Percentiles rank a stretch among this genome's conserved stretches.
Evolutionary conservation across 2,329 filamentous ascomycete genomes (phyloP).

Genomic region (Penicillium glabrum): DNA sequence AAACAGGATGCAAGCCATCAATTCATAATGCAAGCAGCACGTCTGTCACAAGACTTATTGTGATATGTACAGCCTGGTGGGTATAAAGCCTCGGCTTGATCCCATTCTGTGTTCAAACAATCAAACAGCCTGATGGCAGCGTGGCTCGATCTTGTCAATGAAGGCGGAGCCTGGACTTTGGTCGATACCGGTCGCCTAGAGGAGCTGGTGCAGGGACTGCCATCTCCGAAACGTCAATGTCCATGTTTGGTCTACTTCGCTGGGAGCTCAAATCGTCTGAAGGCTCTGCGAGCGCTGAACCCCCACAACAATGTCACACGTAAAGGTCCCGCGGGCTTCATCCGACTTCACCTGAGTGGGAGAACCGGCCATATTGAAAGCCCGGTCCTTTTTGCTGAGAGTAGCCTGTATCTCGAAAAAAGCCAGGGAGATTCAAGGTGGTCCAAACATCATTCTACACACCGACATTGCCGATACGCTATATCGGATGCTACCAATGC

Average conservation of each 20-base stretch:
- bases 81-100: not conserved
- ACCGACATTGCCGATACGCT: not conserved
- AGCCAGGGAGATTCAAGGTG: not conserved
- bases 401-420: not conserved
- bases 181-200: conserved; percentile 13
- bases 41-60: too few relatives aligned
- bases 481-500: not conserved
- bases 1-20: too few relatives aligned
- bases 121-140: conserved; percentile 5
- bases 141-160: conserved; percentile 13
- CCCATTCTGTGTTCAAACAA: not conserved
- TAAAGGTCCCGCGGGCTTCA: conserved; percentile 4
- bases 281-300: conserved; percentile 14
- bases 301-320: conserved; percentile 17
- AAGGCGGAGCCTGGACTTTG: conserved; percentile 9
- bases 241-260: conserved; percentile 12
- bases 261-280: conserved; percentile 12
- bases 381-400: conserved; percentile 15
- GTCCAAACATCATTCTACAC: not conserved
- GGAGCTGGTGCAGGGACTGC: conserved; percentile 8
- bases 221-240: conserved; percentile 11
- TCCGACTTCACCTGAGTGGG: conserved; percentile 12
- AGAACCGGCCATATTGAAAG: conserved; percentile 5
- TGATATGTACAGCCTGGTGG: too few relatives aligned
- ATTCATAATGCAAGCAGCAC: too few relatives aligned